Conservation (phyloP, 352 stramenopile genomes). For the Peronospora destructor region DNA sequence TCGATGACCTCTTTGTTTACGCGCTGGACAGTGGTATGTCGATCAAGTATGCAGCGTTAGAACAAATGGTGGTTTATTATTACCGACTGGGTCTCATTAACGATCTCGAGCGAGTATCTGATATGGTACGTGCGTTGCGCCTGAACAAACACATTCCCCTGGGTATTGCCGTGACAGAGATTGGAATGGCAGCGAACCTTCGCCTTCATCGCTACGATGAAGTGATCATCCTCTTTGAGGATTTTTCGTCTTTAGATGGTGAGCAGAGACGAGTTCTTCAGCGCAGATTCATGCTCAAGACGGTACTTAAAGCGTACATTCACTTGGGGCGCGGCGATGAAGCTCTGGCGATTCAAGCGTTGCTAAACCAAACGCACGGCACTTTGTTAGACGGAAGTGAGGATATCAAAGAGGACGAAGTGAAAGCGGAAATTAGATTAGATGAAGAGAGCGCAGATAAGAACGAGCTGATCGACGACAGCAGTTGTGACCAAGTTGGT, state of each 20-base stretch:
- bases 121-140: constrained; percentile 56
- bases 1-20: constrained; percentile 55
- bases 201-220: constrained; percentile 52
- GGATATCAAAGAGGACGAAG: background rate
- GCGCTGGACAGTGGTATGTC: constrained; percentile 55
- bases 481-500: constrained; percentile 23
- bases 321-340: constrained; percentile 49
- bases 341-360: constrained; percentile 47
- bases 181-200: constrained; percentile 64
- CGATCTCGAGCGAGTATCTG: constrained; percentile 52
- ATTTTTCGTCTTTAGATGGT: constrained; percentile 56
- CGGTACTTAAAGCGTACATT: constrained; percentile 44
- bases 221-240: constrained; percentile 64
- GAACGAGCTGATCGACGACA: constrained; percentile 19
- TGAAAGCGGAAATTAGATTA: constrained; percentile 1
- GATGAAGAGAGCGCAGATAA: constrained; percentile 23
- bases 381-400: constrained; percentile 20
- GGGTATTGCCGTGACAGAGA: constrained; percentile 63
- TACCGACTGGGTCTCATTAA: constrained; percentile 55
- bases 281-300: constrained; percentile 57
- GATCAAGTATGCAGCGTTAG: constrained; percentile 72
- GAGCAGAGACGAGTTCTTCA: constrained; percentile 51
- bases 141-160: constrained; percentile 72
- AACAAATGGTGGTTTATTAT: constrained; percentile 65
- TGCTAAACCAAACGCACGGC: constrained; percentile 37